These are phyloP conservation scores for Daldinia loculata DNA, from an alignment of 495 filamentous ascomycete species.

Conservation along the genomic window DNA sequence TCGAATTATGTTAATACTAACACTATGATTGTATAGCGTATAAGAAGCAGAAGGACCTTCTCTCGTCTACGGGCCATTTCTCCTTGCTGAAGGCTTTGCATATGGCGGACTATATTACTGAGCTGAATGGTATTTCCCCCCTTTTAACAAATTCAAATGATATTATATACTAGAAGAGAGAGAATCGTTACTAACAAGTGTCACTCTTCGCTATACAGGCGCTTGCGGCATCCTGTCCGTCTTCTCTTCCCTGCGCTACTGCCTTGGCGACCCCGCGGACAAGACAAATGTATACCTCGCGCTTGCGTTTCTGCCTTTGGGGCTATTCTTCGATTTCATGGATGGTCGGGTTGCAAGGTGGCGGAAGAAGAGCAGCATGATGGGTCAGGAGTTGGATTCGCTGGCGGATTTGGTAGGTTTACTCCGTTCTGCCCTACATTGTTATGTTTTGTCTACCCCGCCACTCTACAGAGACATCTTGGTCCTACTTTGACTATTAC, in stretches of 20 bases:
- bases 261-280: conserved; percentile 74
- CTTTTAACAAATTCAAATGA: not conserved
- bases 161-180: not conserved
- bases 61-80: conserved; percentile 77
- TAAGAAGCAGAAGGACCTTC: conserved; percentile 87
- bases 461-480: not conserved
- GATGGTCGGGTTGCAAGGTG: conserved; percentile 96
- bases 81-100: conserved; percentile 80
- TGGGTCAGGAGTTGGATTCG: conserved; percentile 99
- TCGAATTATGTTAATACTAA: conserved; percentile 11
- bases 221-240: conserved; percentile 92
- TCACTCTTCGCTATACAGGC: conserved; percentile 52
- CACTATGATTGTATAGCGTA: conserved; percentile 58
- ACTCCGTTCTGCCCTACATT: not conserved
- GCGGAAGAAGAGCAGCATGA: conserved; percentile 93
- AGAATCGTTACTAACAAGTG: conserved; percentile 13
- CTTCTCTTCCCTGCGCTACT: conserved; percentile 95
- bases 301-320: conserved; percentile 88
- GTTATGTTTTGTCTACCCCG: not conserved
- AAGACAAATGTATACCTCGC: conserved; percentile 78
- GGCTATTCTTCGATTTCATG: conserved; percentile 98
- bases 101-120: conserved; percentile 93
- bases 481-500: not conserved
- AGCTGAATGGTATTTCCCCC: conserved; percentile 81
- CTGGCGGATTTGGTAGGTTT: conserved; percentile 86